Base-by-base conservation (phyloP, 345 rosid genomes). In the Rhizophora mangle region DNA sequence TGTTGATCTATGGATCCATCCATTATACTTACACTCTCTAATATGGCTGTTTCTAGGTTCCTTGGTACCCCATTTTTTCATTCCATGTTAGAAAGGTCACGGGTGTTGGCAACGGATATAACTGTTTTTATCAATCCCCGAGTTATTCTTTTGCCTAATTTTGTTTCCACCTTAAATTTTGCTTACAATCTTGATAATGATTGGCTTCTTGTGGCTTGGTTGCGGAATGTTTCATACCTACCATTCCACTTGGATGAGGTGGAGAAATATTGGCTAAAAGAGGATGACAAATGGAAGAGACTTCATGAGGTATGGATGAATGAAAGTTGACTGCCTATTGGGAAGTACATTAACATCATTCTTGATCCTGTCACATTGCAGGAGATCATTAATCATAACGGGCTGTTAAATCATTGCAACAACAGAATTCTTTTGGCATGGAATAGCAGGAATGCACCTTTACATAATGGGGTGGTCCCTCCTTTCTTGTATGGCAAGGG, bases 51-150 rank as follows among this genome's bases (percentile, higher is more conserved):
- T 60, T 75, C 29, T 79, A 91, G 97, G 86, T 88, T 95, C 71
- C 87, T 89, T 5, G 89, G 92, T n/a, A 89, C 85, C 73, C 96
- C 96, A 3, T 95, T 87, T 74, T 68, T 89, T 71, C 97, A 95
- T 79, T 89, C 99, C 56, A 87, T 95, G 93, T 74, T 90, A 64
- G 96, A 84, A 30, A 91, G 86, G 74, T 81, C 80, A 2, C 73
- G 65, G 69, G 72, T 67, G 53, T 87, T 76, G 31, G 0, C 22
- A 6, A 82, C 85, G n/a, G 96, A 89, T 70, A 73, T 95, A 68
- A 74, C 74, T 30, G 89, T 85, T 67, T 79, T 90, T 7, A 69
- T 86, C 51, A 77, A 91, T 74, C 76, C 86, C 1, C 69, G 82
- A 72, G 83, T 92, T 68, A 64, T 89, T 78, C 80, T 89, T 15